Evolutionary conservation across 2,329 filamentous ascomycete species (phyloP).

Genomic region (Neonectria sp.): DNA sequence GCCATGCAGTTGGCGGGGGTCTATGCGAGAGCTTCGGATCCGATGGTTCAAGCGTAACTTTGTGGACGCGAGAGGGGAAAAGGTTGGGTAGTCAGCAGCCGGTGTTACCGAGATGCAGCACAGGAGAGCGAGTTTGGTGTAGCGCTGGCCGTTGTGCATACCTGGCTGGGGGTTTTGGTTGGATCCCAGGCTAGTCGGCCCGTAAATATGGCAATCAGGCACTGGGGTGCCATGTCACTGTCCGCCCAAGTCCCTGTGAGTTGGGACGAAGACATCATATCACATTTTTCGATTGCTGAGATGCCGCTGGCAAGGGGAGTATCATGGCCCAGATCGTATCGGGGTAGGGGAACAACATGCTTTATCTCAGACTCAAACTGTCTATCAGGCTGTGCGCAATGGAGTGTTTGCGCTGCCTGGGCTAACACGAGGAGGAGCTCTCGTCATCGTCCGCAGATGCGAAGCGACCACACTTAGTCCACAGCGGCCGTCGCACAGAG

Average conservation of each 20-base stretch:
- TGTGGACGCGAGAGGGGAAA: constrained; percentile 4
- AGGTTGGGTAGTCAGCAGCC: constrained; percentile 14
- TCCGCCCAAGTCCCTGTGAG: constrained; percentile 13
- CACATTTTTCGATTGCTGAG: constrained; percentile 15
- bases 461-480: constrained; percentile 14
- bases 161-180: constrained; percentile 13
- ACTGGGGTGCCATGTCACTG: neutral
- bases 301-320: neutral
- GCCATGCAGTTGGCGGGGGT: constrained; percentile 23
- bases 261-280: neutral
- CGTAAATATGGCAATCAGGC: constrained; percentile 1
- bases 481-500: constrained; percentile 2
- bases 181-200: constrained; percentile 15
- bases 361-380: neutral
- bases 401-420: neutral
- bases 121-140: constrained; percentile 7
- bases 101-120: constrained; percentile 27
- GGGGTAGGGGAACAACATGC: neutral
- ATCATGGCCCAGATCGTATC: neutral
- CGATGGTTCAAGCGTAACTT: constrained; percentile 6
- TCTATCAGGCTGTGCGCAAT: neutral
- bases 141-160: constrained; percentile 5
- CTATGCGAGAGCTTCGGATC: constrained; percentile 20
- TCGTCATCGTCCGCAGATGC: constrained; percentile 21
- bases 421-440: constrained; percentile 4